phyloP scores from a whole-genome alignment of 2,329 filamentous ascomycete species.

The Hyphodiscus sp. region DNA sequence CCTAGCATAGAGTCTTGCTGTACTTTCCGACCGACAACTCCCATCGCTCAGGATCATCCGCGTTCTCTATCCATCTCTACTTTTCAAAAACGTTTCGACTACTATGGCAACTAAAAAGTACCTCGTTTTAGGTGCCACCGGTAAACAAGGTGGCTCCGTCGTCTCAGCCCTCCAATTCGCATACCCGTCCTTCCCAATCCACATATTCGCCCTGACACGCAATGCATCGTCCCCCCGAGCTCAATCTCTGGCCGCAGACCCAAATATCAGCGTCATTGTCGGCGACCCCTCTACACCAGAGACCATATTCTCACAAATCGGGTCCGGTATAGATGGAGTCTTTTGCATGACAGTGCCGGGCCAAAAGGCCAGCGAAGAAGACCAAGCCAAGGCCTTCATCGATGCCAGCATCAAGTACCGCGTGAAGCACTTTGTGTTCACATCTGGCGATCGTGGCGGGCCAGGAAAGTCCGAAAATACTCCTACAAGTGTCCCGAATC shows the following conservation, averaged over 20 bases:
- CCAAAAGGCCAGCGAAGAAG: conserved; percentile 32
- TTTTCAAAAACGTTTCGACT: background rate
- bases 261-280: conserved; percentile 46
- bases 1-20: background rate
- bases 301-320: conserved; percentile 38
- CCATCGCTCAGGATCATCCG: background rate
- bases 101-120: conserved; percentile 1
- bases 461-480: conserved; percentile 34
- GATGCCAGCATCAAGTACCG: conserved; percentile 43
- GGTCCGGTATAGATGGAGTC: conserved; percentile 47
- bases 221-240: conserved; percentile 41
- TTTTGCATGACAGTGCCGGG: conserved; percentile 44
- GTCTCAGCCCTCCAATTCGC: conserved; percentile 35
- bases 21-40: background rate
- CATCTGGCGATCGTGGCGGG: conserved; percentile 50
- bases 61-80: background rate
- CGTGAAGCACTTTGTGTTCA: conserved; percentile 50
- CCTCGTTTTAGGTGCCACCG: conserved; percentile 41
- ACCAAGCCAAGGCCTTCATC: conserved; percentile 45
- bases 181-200: conserved; percentile 26
- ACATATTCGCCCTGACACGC: conserved; percentile 54
- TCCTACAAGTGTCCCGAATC: conserved; percentile 46
- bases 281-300: conserved; percentile 49
- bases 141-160: conserved; percentile 41
- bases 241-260: conserved; percentile 39